Percentiles rank a stretch among this genome's conserved stretches.
Conservation (phyloP, 2,329 filamentous ascomycete genomes). For the Lithohypha guttulata region DNA sequence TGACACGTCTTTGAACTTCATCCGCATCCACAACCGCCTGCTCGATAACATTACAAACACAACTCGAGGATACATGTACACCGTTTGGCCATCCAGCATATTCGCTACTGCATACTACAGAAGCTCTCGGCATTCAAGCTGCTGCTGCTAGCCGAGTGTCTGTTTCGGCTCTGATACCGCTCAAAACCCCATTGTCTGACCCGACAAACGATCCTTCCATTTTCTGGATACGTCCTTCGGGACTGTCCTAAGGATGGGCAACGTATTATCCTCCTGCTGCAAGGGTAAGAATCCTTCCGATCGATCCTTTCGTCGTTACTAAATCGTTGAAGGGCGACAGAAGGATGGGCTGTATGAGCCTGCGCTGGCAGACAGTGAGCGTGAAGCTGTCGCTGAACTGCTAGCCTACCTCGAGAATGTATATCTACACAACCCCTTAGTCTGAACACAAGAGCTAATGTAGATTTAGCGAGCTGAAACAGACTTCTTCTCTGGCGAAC, state of each 20-base stretch:
- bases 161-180: not conserved
- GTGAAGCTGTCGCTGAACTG: slow-evolving; percentile 91
- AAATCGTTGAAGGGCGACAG: slow-evolving; percentile 49
- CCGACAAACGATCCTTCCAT: slow-evolving; percentile 3
- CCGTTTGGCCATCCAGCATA: slow-evolving; percentile 6
- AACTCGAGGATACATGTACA: slow-evolving; percentile 1
- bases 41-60: slow-evolving; percentile 7
- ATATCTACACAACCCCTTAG: slow-evolving; percentile 27
- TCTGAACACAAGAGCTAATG: slow-evolving; percentile 18
- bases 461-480: slow-evolving; percentile 71
- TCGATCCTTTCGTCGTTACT: slow-evolving; percentile 7
- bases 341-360: slow-evolving; percentile 76
- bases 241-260: slow-evolving; percentile 21
- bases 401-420: slow-evolving; percentile 96
- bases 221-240: slow-evolving; percentile 15
- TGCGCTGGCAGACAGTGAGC: slow-evolving; percentile 86
- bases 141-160: not conserved
- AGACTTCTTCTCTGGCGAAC: slow-evolving; percentile 96
- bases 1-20: slow-evolving; percentile 5
- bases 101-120: slow-evolving; percentile 8
- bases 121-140: slow-evolving; percentile 2
- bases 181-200: not conserved
- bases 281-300: slow-evolving; percentile 14
- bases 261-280: slow-evolving; percentile 22
- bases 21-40: not conserved